Evolutionary conservation across 2,329 filamentous ascomycete species (phyloP).

Genomic region (Colletotrichum neosansevieriae): DNA sequence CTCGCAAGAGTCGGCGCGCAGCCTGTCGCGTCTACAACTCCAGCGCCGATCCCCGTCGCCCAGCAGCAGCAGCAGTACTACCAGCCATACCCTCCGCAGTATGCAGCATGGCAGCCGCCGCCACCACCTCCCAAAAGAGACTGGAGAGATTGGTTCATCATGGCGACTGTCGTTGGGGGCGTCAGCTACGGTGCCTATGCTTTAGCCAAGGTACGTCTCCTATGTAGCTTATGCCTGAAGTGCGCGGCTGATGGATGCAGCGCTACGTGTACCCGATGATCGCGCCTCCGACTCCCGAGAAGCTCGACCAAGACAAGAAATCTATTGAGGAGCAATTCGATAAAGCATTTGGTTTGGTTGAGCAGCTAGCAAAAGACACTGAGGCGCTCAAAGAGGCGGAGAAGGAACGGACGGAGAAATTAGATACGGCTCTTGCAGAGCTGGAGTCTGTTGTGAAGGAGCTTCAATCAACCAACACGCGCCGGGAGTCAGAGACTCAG

Average conservation of each 20-base stretch:
- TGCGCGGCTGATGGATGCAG: slow-evolving; percentile 56
- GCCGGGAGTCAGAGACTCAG: slow-evolving; percentile 88
- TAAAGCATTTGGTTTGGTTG: slow-evolving; percentile 88
- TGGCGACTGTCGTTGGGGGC: slow-evolving; percentile 94
- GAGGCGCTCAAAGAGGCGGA: slow-evolving; percentile 88
- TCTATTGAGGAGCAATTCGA: slow-evolving; percentile 94
- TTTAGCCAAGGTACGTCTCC: slow-evolving; percentile 79
- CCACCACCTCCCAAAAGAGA: slow-evolving; percentile 80
- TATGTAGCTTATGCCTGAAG: neutral
- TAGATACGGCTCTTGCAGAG: slow-evolving; percentile 85
- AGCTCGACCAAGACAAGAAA: slow-evolving; percentile 93
- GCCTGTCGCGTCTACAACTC: slow-evolving; percentile 54
- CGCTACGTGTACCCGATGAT: slow-evolving; percentile 93
- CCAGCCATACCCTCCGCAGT: slow-evolving; percentile 62
- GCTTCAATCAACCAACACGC: slow-evolving; percentile 82
- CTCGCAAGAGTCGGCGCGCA: slow-evolving; percentile 80
- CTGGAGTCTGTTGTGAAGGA: slow-evolving; percentile 86
- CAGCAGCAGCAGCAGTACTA: slow-evolving; percentile 61
- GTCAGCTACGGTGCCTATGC: slow-evolving; percentile 90
- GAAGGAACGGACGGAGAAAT: slow-evolving; percentile 81
- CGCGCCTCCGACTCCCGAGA: slow-evolving; percentile 91
- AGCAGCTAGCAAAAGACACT: slow-evolving; percentile 93
- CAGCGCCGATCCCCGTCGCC: slow-evolving; percentile 55
- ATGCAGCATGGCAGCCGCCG: slow-evolving; percentile 69
- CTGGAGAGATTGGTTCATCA: slow-evolving; percentile 99